Base-by-base conservation (phyloP, 1,139 yeast genomes). In the Saccharomycopsis hybrid region DNA sequence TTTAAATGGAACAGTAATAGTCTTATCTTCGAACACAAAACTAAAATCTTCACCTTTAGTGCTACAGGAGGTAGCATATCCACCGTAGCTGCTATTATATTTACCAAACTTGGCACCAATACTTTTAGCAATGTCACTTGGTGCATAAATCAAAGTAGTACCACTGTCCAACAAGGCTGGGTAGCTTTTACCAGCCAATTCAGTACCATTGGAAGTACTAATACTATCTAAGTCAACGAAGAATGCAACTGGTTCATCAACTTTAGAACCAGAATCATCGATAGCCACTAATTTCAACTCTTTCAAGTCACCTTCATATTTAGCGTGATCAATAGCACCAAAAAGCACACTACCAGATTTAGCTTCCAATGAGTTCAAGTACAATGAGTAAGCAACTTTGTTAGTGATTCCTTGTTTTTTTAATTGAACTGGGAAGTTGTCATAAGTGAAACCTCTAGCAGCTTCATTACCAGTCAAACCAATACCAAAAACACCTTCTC, bases 401-500 rank as follows among this genome's bases (percentile, higher is more conserved):
- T 72, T 55, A 52, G 79, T 82, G 5, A 70, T 55, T 0, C 87
- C 88, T 49, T 70, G 70, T 11, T 65, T 56, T 31, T 69, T 73
- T 67, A 85, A 66, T 54, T 75, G 74, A 43, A 70, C 51, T 1
- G 92, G 92, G 47, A 82, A 67, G 60, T 82, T 81, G 43, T 73
- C 70, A 60, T 81, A 80, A 9, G 54, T 49, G 39, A 48, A 47
- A 3, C 7, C 27, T 25, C 25, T 29, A 2, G 31, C 8, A 4
- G 73, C 68, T 60, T 79, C 83, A 53, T 76, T 64, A 1, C 74
- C 78, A 5, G 73, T 66, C 44, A 78, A 70, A n/a, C 85, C 85
- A 54, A 82, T 76, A 37, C 87, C 88, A 42, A 80, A 65, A 29
- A 82, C 83, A 49, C 84, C 83, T 47, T 72, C 72, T 5, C 72